Evolutionary conservation across 208 protist genomes (phyloP), one percentile per base, ranked within the genome.

Genomic region (Porcisia hertigi): DNA sequence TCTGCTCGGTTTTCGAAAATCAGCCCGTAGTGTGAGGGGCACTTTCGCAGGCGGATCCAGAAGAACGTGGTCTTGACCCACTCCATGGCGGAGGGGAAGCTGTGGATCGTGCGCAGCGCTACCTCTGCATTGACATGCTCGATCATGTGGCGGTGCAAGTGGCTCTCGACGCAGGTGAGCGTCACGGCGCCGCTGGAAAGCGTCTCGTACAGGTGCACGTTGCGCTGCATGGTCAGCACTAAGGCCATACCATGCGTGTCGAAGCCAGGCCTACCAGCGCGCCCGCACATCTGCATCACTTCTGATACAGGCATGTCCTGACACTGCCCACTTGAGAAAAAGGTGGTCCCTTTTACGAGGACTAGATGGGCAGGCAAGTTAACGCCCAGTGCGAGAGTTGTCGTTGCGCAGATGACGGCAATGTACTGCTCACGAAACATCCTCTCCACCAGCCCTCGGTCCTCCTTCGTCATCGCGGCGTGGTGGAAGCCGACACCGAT

Each of bases 221-320:
- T 91, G 20, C 74, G 75, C 16, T 88, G 76, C 6, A 88, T 95
- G 11, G 97, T 98, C 49, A 98, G 85, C 58, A 98, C 92, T 14
- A 98, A 81, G 20, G 95, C 97, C 20, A 93, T 63, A 18, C 96
- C 97, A 30, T 88, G 86, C 2, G 69, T 80, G 76, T 98, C 96
- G 63, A 97, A 82, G 20, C 94, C 91, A 0, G 94, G 94, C 6
- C 97, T 83, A 1, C 97, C 97, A 0, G 97, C 96, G 20, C 97
- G 84, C 0, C 97, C 97, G 45, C 99, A 93, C 98, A 99, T 99
- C 86, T 99, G 99, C 75, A 99, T 94, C 4, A 99, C 92, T 83
- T 99, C 99, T 6, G 99, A 90, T 18, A 97, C 76, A 1, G 89
- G 94, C 1, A 99, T 78, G 83, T 99, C 98, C 65, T 94, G 90